Percentiles rank a stretch among this genome's conserved stretches.
Conservation (phyloP, 2,329 filamentous ascomycete species). For the Xylaria polymorpha region DNA sequence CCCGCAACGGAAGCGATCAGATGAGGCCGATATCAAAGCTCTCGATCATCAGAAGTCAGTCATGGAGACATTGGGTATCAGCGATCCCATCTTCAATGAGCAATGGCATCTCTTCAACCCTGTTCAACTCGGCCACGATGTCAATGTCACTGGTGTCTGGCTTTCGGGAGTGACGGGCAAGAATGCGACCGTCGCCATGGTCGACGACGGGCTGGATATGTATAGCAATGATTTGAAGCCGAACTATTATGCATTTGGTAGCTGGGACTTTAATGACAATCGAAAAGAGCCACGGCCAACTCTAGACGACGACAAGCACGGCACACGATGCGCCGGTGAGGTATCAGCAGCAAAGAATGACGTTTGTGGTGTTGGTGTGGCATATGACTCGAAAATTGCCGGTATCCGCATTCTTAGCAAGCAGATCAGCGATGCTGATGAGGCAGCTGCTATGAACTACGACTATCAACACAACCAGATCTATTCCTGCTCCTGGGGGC, state of each 20-base stretch:
- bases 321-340: slow-evolving; percentile 94
- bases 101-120: slow-evolving; percentile 97
- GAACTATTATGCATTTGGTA: slow-evolving; percentile 94
- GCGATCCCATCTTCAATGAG: slow-evolving; percentile 89
- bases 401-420: slow-evolving; percentile 94
- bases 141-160: slow-evolving; percentile 97
- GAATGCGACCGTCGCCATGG: slow-evolving; percentile 89
- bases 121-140: slow-evolving; percentile 83
- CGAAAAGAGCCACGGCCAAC: slow-evolving; percentile 81
- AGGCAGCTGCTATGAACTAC: slow-evolving; percentile 93
- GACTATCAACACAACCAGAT: slow-evolving; percentile 92
- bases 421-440: slow-evolving; percentile 89
- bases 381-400: slow-evolving; percentile 89
- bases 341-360: slow-evolving; percentile 92
- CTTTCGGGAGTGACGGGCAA: slow-evolving; percentile 88
- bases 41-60: slow-evolving; percentile 70
- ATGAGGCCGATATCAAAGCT: slow-evolving; percentile 55
- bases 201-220: slow-evolving; percentile 97
- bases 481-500: slow-evolving; percentile 99
- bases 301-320: slow-evolving; percentile 88
- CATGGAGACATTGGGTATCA: slow-evolving; percentile 75
- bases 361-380: slow-evolving; percentile 94
- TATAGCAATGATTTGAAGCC: slow-evolving; percentile 90
- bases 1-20: slow-evolving; percentile 41
- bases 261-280: slow-evolving; percentile 95